Evolutionary conservation across 495 filamentous ascomycete species (phyloP), one percentile per base, ranked within the genome.

Genomic region (Stereocaulon alpinum): DNA sequence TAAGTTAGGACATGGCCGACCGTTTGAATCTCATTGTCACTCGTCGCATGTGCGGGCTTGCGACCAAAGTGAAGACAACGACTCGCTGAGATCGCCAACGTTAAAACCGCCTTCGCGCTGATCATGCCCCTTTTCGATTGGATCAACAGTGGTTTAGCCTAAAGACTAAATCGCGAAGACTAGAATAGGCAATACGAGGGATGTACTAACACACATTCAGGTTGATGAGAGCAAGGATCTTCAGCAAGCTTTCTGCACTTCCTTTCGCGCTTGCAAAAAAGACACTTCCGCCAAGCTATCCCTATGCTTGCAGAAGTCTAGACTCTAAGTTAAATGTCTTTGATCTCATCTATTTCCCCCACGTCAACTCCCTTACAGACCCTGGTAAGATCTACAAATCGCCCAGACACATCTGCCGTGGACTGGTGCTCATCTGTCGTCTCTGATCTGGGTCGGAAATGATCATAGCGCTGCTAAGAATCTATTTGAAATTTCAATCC

Each of bases 401-500:
- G 7, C 30, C 29, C 7, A 27, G n/a, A 9, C 47, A 32, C 47
- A 30, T 32, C 17, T 50, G 22, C 47, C 47, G 6, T 11, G 27
- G 4, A 30, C 14, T 22, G 4, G 47, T 6, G 3, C 47, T 50
- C 47, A 50, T 50, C 47, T 50, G n/a, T 50, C 22, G 47, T 32
- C 47, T n/a, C n/a, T 30, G 32, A 52, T 37, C 29, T 52, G n/a
- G 37, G 45, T 22, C 30, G 47, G 15, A 24, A 10, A 44, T 10
- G 41, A 54, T 45, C 58, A 47, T 40, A 42, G 50, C 58, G 49
- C 40, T 40, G 48, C 49, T 24, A 73, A 73, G 3, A 24, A 24
- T 3, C 73, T 73, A 67, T 77, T 72, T 56, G 66, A 67, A 57
- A 80, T 72, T 61, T 78, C 74, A 67, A 88, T 69, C 67, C 78